phyloP scores from a whole-genome alignment of 139 green algal species.

The Chlamydomonas sp. region DNA sequence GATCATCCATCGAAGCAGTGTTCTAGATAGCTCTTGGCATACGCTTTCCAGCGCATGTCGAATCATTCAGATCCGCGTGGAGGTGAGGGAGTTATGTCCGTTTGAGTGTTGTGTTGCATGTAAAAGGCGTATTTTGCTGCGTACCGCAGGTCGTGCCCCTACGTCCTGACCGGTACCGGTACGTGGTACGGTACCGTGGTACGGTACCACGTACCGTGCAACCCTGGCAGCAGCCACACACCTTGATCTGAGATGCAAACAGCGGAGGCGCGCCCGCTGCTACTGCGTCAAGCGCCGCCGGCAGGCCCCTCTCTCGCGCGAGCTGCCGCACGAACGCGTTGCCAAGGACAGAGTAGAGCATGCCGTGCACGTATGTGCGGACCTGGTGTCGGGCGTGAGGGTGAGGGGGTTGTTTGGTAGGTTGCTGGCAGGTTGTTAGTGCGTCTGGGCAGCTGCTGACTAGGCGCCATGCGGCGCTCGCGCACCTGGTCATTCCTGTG shows the following conservation, averaged over 20 bases:
- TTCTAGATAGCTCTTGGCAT: too few relatives aligned
- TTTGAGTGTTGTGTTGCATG: too few relatives aligned
- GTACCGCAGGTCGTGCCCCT: background rate
- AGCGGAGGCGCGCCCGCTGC: background rate
- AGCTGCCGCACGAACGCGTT: slow-evolving; percentile 9
- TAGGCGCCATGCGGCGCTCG: background rate
- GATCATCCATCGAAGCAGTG: too few relatives aligned
- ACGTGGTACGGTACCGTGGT: too few relatives aligned
- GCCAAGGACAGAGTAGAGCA: slow-evolving; percentile 28
- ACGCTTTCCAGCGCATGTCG: too few relatives aligned
- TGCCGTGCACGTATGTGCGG: slow-evolving; percentile 36
- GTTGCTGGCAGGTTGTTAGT: too few relatives aligned
- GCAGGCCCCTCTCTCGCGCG: slow-evolving; percentile 13
- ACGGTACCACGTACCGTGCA: too few relatives aligned
- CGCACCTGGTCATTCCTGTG: slow-evolving; percentile 19
- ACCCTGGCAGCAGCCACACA: too few relatives aligned
- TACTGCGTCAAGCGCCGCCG: slow-evolving; percentile 19
- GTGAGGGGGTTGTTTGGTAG: background rate
- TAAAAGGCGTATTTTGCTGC: too few relatives aligned
- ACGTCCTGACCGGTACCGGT: background rate
- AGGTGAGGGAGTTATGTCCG: too few relatives aligned
- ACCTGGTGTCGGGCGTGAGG: slow-evolving; percentile 13
- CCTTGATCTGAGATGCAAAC: slow-evolving; percentile 21
- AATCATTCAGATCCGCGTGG: too few relatives aligned
- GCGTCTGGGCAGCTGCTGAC: too few relatives aligned